phyloP scores from a whole-genome alignment of 345 rosid genomes.

The Aegle marmelos region DNA sequence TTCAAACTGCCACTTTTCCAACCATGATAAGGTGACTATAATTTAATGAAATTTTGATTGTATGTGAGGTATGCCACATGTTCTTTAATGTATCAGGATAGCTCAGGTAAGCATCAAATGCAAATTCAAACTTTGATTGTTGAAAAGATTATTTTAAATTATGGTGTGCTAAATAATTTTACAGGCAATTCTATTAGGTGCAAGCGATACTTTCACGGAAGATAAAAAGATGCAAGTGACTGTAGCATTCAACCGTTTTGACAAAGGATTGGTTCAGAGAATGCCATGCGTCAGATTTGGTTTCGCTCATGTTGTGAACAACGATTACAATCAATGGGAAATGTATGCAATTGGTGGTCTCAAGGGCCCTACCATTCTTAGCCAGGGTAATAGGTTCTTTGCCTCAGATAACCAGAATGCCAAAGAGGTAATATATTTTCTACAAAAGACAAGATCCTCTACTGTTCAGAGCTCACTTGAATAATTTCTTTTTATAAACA shows the following conservation, averaged over 20 bases:
- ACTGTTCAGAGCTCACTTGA: too few species aligned
- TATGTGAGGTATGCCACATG: too few species aligned
- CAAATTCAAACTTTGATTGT: background rate
- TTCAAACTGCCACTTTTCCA: background rate
- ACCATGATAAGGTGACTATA: background rate
- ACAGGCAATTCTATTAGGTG: background rate
- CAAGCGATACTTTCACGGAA: too few species aligned
- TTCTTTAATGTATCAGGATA: too few species aligned
- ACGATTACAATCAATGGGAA: constrained; percentile 56
- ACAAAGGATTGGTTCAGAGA: background rate
- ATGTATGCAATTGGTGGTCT: constrained; percentile 36
- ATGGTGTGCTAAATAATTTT: too few species aligned
- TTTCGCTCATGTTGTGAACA: constrained; percentile 46
- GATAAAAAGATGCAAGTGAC: constrained; percentile 1
- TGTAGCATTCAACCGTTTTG: background rate
- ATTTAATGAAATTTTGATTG: too few species aligned
- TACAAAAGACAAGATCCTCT: too few species aligned
- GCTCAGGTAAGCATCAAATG: too few species aligned
- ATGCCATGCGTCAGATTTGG: background rate
- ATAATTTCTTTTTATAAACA: too few species aligned
- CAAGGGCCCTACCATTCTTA: constrained; percentile 54
- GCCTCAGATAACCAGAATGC: constrained; percentile 46
- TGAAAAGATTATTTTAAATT: too few species aligned
- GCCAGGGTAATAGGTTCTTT: constrained; percentile 74
- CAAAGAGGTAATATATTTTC: constrained; percentile 25